phyloP scores from a whole-genome alignment of 2,329 filamentous ascomycete genomes.

The Penicillium vulpinum region DNA sequence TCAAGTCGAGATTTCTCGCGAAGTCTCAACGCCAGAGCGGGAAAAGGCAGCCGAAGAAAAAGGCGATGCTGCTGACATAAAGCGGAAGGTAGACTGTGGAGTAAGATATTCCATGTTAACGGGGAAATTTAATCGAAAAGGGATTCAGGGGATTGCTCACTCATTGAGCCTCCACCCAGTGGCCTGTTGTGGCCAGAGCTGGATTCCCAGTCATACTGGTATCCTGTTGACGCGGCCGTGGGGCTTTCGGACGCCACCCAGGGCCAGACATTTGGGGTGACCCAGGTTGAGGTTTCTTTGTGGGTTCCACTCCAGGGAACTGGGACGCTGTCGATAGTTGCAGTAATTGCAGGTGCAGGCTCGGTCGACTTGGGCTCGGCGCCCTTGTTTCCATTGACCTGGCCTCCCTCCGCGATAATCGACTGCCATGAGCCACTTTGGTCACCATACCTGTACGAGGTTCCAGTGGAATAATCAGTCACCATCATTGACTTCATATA shows the following conservation, averaged over 20 bases:
- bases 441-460: constrained; percentile 78
- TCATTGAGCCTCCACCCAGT: constrained; percentile 65
- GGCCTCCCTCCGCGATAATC: constrained; percentile 77
- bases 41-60: constrained; percentile 49
- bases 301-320: constrained; percentile 64
- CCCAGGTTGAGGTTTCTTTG: constrained; percentile 47
- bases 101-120: constrained; percentile 28
- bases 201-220: constrained; percentile 79
- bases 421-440: constrained; percentile 75
- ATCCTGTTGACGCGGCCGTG: constrained; percentile 48
- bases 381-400: constrained; percentile 64
- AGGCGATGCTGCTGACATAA: constrained; percentile 52
- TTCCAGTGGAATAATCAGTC: constrained; percentile 91
- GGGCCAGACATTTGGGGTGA: constrained; percentile 64
- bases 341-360: constrained; percentile 62
- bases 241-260: constrained; percentile 64
- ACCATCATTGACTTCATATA: constrained; percentile 72
- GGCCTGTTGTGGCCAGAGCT: constrained; percentile 76
- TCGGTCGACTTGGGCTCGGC: constrained; percentile 44
- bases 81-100: constrained; percentile 54
- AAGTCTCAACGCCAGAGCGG: constrained; percentile 48
- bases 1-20: constrained; percentile 7
- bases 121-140: constrained; percentile 16
- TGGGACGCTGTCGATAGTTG: constrained; percentile 61
- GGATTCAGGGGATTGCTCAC: constrained; percentile 52